A percentile compares a stretch with the other conserved stretches of the same genome.
Evolutionary conservation across 345 rosid species (phyloP).

Genomic region (Laguncularia racemosa): DNA sequence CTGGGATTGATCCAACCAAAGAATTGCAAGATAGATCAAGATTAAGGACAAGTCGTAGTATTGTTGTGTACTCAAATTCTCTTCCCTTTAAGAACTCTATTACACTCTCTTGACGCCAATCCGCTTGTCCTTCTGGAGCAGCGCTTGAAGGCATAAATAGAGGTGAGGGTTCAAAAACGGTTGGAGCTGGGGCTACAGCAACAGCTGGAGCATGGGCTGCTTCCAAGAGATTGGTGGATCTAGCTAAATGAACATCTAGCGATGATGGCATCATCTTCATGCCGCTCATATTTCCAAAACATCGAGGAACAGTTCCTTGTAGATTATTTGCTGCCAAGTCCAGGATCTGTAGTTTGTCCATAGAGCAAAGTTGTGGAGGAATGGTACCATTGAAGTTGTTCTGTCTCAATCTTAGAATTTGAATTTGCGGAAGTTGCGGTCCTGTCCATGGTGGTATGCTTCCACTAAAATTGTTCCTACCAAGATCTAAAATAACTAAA

Average conservation of each 20-base stretch:
- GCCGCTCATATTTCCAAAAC: background rate
- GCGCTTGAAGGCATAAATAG: no score
- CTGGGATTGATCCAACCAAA: slow-evolving; percentile 22
- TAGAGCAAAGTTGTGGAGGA: background rate
- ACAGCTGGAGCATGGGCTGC: no score
- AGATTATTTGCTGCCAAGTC: slow-evolving; percentile 2
- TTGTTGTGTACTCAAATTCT: background rate
- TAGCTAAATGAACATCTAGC: no score
- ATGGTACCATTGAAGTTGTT: background rate
- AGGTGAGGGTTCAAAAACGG: no score
- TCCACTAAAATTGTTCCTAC: slow-evolving; percentile 3
- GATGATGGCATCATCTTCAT: background rate
- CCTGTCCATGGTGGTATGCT: slow-evolving; percentile 8
- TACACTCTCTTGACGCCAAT: slow-evolving; percentile 1
- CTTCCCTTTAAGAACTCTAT: background rate
- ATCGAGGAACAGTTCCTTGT: background rate
- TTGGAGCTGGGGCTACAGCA: no score
- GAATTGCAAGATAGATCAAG: slow-evolving; percentile 29
- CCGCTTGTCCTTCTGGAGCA: no score
- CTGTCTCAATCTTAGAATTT: slow-evolving; percentile 4
- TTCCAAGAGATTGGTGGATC: no score
- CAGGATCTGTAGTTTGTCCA: background rate
- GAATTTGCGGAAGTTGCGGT: background rate
- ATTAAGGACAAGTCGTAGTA: slow-evolving; percentile 10
- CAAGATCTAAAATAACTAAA: slow-evolving; percentile 2